Evolutionary conservation across 2,329 filamentous ascomycete genomes (phyloP).

Genomic region (Venturia effusa): DNA sequence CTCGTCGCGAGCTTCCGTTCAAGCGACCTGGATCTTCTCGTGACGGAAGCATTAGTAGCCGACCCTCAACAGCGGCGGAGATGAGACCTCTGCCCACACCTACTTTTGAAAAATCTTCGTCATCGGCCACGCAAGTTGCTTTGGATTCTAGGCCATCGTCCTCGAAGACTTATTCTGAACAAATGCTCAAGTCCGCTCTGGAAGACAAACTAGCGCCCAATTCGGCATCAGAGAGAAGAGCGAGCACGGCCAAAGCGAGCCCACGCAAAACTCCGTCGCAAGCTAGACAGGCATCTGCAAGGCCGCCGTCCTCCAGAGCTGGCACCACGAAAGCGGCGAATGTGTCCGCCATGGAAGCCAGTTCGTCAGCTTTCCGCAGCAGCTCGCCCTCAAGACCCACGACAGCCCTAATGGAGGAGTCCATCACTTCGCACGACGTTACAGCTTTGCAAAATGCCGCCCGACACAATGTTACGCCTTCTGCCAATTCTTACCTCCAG

Average conservation of each 20-base stretch:
- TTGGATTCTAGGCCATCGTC: slow-evolving; percentile 10
- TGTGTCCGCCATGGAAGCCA: not conserved
- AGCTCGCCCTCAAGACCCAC: not conserved
- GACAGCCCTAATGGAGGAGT: not conserved
- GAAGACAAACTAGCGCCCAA: not conserved
- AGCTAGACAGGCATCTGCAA: not conserved
- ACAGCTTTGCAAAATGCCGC: not conserved
- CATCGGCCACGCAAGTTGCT: slow-evolving; percentile 9
- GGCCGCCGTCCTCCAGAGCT: not conserved
- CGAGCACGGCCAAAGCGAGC: not conserved
- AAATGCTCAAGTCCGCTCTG: slow-evolving; percentile 11
- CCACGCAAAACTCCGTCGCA: not conserved
- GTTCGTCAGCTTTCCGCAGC: not conserved
- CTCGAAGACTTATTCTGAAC: slow-evolving; percentile 8
- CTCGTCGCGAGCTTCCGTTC: slow-evolving; percentile 30
- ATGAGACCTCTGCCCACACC: slow-evolving; percentile 27
- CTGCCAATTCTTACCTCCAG: not conserved
- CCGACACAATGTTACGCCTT: not conserved
- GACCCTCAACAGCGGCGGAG: slow-evolving; percentile 16
- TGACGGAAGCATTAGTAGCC: slow-evolving; percentile 17
- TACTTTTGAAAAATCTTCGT: slow-evolving; percentile 17
- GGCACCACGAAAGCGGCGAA: not conserved
- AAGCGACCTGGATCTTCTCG: slow-evolving; percentile 17
- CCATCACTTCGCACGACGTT: not conserved
- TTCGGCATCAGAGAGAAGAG: not conserved